Base-by-base conservation (phyloP, 2,329 filamentous ascomycete species). In the Phyllosticta paracitricarpa region DNA sequence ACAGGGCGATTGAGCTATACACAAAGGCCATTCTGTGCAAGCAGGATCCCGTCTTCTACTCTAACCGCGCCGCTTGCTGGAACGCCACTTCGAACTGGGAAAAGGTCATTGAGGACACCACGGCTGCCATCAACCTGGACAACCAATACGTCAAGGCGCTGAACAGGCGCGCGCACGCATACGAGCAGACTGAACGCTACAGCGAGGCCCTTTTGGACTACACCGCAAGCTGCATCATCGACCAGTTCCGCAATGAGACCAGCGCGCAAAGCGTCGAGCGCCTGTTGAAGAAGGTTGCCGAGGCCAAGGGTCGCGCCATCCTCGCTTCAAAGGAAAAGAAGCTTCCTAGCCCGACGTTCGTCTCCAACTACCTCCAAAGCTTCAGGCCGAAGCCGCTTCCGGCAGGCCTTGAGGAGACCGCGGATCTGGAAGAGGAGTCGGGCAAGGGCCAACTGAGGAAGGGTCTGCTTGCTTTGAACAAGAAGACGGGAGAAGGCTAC, bases 151-250 rank as follows among this genome's bases (percentile, higher is more conserved):
- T 99, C 76, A 97, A 99, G 82, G 94, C 94, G 35, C 82, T 99
- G 69, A 99, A 99, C 82, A 88, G 94, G 71, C 86, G 94, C 69
- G 94, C 94, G 61, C 95, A 95, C 72, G 94, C 94, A 62, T 99
- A 97, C 76, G 94, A 99, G 78, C 89, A 97, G 75, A 84, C 94
- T 54, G 87, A 87, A 69, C 88, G 88, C 77, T 96, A 88, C 80
- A 94, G 91, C 75, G 93, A 97, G 73, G 93, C 94, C 54, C 86
- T 99, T 8, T 84, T 99, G 65, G 94, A 99, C 78, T 97, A 96
- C 79, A 99, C 94, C 8, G 94, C 94, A 62, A 97, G 93, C 78
- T 99, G 94, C 79, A 99, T 99, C 75, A 96, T 99, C 73, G 94
- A 99, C 74, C 89, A 89, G 65, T 99, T 99, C 82, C 88, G 89